Base-by-base conservation (phyloP, 306 rosid genomes). In the Argentina anserina region DNA sequence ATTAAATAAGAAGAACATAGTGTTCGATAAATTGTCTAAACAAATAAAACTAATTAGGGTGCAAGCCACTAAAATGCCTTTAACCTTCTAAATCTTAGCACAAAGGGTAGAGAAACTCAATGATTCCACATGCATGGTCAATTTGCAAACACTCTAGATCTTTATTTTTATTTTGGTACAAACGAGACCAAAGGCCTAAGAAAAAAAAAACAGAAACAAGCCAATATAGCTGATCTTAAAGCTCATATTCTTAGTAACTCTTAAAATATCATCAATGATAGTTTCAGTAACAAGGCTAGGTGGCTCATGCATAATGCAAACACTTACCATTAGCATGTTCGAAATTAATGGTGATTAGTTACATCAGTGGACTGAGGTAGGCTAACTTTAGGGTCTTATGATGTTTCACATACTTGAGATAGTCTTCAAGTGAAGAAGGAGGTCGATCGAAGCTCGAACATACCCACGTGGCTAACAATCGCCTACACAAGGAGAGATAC, bases 361-460 rank as follows among this genome's bases (percentile, higher is more conserved):
- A 40, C 42, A 61, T 61, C 67, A 61, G 41, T 60, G 42, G 42
- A 7, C 29, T 45, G 7, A 29, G 37, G 25, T 45, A 20, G 69
- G 49, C 72, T 65, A 73, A 53, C 61, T 65, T 71, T 49, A 61
- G 50, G 39, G 65, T 73, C 49, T 73, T 40, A 31, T 49, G 71
- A 74, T 60, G 71, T 47, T 79, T 60, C 29, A 47, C 49, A 64
- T 52, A 55, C 74, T 20, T 26, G 20, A 62, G 58, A 65, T n/a
- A n/a, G 29, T 59, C 47, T 61, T 26, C 37, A 52, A 74, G 61
- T 55, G 68, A 63, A 76, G 41, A 62, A 60, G 34, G 58, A n/a
- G n/a, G n/a, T n/a, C n/a, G n/a, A n/a, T 70, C 80, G 76, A 77
- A 83, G 92, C 58, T 70, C 82, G 76, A 79, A 83, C 93, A 86